Base-by-base conservation (phyloP, 2,329 filamentous ascomycete species). In the Coleophoma cylindrospora region DNA sequence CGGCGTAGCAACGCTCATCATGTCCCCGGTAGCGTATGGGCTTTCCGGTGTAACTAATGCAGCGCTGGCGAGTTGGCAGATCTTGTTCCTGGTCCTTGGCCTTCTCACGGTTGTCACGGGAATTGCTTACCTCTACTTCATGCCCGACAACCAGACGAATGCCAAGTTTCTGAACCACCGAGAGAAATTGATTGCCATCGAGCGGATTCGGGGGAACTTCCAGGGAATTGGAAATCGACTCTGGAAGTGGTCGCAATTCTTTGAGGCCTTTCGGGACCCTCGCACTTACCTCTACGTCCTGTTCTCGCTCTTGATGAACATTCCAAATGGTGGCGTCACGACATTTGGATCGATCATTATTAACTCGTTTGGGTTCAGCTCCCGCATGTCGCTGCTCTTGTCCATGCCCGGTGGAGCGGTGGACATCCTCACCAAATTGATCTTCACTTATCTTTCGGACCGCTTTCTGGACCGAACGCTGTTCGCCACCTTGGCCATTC, bases 11-110 rank as follows among this genome's bases (percentile, higher is more conserved):
- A 68, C 68, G 1, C 66, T 74, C 22, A 62, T 78, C 27, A 71
- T 70, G 0, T 73, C 74, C 0, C 57, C 76, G 1, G 67, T 76
- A 55, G 74, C 74, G 61, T 77, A 75, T 51, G 74, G 68, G 4
- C 59, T 77, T 3, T 74, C 74, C 1, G 68, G 70, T 9, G 68
- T 76, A 50, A 61, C 66, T 17, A 68, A 68, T 14, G 57, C 61
- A 1, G 22, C 49, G 11, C 54, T 69, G 7, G 65, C 64, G 2
- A 65, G 69, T 2, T 74, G 70, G 70, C 58, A 63, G 43, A 70
- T 70, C 57, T 70, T 74, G 65, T 74, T 71, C 53, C 60, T 71
- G 36, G 62, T 72, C 33, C 63, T 66, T 7, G 53, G 53, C 11
- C 43, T 33, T 22, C 14, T 54, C 10, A 54, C 53, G 10, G 22